Base-by-base conservation (phyloP, 1,284 basidiomycete species). In the Ustilago xerochloae region DNA sequence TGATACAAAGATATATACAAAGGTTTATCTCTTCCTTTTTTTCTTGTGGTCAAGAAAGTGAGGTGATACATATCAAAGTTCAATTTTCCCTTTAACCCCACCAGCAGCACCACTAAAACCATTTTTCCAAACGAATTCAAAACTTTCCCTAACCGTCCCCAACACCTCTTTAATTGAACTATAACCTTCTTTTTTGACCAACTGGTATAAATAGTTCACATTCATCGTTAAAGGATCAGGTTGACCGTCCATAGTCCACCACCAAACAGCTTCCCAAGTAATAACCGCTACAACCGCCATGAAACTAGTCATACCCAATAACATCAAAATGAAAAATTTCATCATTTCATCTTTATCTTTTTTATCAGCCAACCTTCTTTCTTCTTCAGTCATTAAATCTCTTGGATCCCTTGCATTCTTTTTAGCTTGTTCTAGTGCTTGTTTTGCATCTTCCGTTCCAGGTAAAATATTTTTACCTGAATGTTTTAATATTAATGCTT, bases 41-140 rank as follows among this genome's bases (percentile, higher is more conserved):
- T n/a, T n/a, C n/a, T n/a, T n/a, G n/a, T n/a, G n/a, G n/a, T n/a
- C n/a, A n/a, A n/a, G n/a, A n/a, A n/a, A n/a, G n/a, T n/a, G n/a
- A n/a, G n/a, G n/a, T n/a, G 32, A 33, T 10, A 33, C 10, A 33
- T 9, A 20, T 75, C 92, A 82, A 60, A 61, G 29, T 30, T 65
- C 66, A 20, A 66, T n/a, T 48, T 63, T 75, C 22, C 38, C 41
- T 16, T 18, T 16, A 24, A 16, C 5, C 10, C 33, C 39, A 51
- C 28, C 30, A 15, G 50, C 1, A 7, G 52, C 5, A 9, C 33
- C 39, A 51, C 28, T 30, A 15, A 58, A 1, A 7, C 56, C 64
- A 32, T 68, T 26, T 35, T 68, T 57, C 43, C 49, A 73, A 9
- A 73, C 55, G 38, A 49, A 46, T 12, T 39, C 6, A 7, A 68